phyloP scores from a whole-genome alignment of 2,329 filamentous ascomycete genomes.

The Pochonia chlamydosporia region DNA sequence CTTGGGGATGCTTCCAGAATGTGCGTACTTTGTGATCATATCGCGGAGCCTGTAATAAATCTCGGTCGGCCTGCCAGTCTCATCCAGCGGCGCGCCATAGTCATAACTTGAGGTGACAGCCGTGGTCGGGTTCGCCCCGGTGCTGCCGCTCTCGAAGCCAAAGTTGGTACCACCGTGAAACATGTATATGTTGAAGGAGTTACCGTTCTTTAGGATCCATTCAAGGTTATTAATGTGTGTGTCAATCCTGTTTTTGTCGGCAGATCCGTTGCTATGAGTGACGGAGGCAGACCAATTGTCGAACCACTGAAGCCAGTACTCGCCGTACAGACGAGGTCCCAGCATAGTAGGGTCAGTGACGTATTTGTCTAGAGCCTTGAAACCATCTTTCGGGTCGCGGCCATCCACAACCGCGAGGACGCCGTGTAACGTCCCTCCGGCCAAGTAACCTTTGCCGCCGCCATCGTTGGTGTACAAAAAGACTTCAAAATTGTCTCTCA shows the following conservation, averaged over 20 bases:
- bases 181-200: constrained; percentile 44
- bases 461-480: constrained; percentile 46
- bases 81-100: constrained; percentile 43
- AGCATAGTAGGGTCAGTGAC: constrained; percentile 35
- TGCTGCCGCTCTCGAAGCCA: constrained; percentile 39
- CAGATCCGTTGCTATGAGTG: constrained; percentile 35
- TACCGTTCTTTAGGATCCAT: constrained; percentile 15
- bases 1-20: constrained; percentile 29
- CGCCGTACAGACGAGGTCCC: constrained; percentile 41
- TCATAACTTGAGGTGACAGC: constrained; percentile 43
- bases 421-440: constrained; percentile 35
- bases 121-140: constrained; percentile 32
- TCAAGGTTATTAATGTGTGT: constrained; percentile 14
- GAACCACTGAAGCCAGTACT: constrained; percentile 17
- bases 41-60: constrained; percentile 35
- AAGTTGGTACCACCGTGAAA: constrained; percentile 48
- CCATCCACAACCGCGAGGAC: constrained; percentile 42
- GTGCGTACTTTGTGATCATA: constrained; percentile 31
- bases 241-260: neutral
- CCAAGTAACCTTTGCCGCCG: constrained; percentile 33
- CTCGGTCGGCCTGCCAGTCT: constrained; percentile 39
- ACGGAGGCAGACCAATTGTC: constrained; percentile 6
- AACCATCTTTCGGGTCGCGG: constrained; percentile 25
- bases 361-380: constrained; percentile 31
- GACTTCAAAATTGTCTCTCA: constrained; percentile 35